phyloP scores from a whole-genome alignment of 768 basidiomycete species.

The Agrocybe chaxingu region DNA sequence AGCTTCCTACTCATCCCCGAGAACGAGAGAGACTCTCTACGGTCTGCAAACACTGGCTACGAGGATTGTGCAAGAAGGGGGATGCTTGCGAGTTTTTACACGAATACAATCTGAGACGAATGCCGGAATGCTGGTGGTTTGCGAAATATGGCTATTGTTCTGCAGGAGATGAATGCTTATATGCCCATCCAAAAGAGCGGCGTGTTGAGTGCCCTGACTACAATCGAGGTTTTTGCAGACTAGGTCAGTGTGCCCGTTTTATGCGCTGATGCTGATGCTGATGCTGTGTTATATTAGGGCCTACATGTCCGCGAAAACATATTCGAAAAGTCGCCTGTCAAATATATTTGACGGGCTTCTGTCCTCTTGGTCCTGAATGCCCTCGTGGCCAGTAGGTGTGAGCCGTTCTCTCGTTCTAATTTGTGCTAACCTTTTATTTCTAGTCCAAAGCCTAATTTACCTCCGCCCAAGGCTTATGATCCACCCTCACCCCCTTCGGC shows the following conservation, averaged over 20 bases:
- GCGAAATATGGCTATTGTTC: slow-evolving; percentile 98
- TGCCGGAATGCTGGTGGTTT: slow-evolving; percentile 99
- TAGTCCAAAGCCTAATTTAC: slow-evolving; percentile 78
- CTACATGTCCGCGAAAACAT: slow-evolving; percentile 87
- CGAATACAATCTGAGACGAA: slow-evolving; percentile 95
- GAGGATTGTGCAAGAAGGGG: slow-evolving; percentile 97
- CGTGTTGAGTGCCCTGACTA: slow-evolving; percentile 94
- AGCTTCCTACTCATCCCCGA: slow-evolving; percentile 77
- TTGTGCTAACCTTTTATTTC: slow-evolving; percentile 7
- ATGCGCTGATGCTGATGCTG: slow-evolving; percentile 5
- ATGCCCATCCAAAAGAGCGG: slow-evolving; percentile 91
- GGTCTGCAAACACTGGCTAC: slow-evolving; percentile 98
- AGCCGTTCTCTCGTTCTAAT: slow-evolving; percentile 3
- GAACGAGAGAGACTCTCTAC: slow-evolving; percentile 83
- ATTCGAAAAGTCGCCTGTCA: slow-evolving; percentile 90
- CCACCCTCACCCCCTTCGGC: slow-evolving; percentile 72
- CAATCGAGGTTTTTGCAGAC: slow-evolving; percentile 90
- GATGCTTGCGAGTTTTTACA: slow-evolving; percentile 98
- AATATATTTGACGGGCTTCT: slow-evolving; percentile 88
- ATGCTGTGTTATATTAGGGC: slow-evolving; percentile 47
- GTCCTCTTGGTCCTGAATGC: slow-evolving; percentile 87
- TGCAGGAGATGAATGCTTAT: slow-evolving; percentile 95
- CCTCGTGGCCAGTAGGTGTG: slow-evolving; percentile 80
- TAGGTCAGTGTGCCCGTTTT: slow-evolving; percentile 54
- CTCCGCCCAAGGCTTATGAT: slow-evolving; percentile 71